Base-by-base conservation (phyloP, 805 yeast genomes). In the Cyberlindnera lachancei region DNA sequence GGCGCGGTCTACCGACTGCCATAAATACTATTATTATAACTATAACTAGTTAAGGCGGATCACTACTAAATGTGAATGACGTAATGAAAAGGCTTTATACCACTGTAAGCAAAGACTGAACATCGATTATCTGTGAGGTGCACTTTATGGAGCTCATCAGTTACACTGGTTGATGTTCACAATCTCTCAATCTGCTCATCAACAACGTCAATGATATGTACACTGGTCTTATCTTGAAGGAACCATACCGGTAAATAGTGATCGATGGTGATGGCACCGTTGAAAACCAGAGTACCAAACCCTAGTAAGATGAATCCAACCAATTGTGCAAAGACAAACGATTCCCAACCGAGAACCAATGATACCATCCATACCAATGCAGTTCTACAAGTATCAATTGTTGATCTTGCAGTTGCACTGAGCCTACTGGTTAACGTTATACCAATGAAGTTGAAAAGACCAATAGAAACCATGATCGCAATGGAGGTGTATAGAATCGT, bases 351-450 rank as follows among this genome's bases (percentile, higher is more conserved):
- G 41, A 82, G 47, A 15, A 55, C 32, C 31, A 83, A 58, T 1
- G 92, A 83, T 7, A 79, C 69, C 1, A 77, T 23, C 94, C 94
- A 83, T 13, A 83, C 88, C 18, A 79, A 55, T 16, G 81, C 56
- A 0, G 92, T 82, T 42, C 94, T 66, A 37, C 82, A 77, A 1
- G 87, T 77, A 48, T 83, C 94, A 31, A 83, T 70, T 2, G 92
- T 83, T 15, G 86, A 75, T 48, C 92, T 64, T 2, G 88, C 68
- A 2, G 94, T 82, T 21, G 94, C 92, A 32, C 81, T 75, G 29
- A 82, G 50, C 28, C 59, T 57, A 30, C 70, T 65, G 3, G 94
- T 83, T 23, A 83, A 59, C 7, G 84, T 67, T 24, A 81, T 68
- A 3, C 94, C 94, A 45, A 76, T 75, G 53, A 66, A 77, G 55